Evolutionary conservation across 2,329 filamentous ascomycete species (phyloP), one percentile per base, ranked within the genome.

Genomic region (Alternaria panax): DNA sequence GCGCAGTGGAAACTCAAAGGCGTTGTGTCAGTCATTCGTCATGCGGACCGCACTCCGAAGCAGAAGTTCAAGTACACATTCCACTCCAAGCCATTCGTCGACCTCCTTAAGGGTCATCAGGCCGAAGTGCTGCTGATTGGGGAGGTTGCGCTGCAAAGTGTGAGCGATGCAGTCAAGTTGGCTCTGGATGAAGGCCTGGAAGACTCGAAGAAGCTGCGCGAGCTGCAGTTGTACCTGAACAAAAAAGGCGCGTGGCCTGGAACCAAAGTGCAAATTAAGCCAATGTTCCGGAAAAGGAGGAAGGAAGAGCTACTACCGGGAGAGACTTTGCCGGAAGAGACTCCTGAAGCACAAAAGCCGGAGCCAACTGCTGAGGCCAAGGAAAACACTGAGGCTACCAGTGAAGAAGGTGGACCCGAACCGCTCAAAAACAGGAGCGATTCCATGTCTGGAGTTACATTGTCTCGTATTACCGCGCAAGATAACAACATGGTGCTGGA

Each of bases 1-100:
- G 93, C 96, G 73, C 92, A 95, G 11, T 99, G 95, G 95, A 98
- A 97, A 78, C 83, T 99, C 52, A 99, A 99, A 80, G 95, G 95
- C 12, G 93, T 99, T 80, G 94, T 99, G 0, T 94, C 93, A 2
- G 95, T 99, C 16, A 93, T 99, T 66, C 88, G 95, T 27, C 95
- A 99, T 78, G 96, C 96, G 3, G 95, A 99, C 80, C 90, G 95
- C 57, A 99, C 95, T 1, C 95, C 95, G 2, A 99, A 99, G 80
- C 95, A 99, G 73, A 99, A 99, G 77, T 97, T 97, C 84, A 99
- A 99, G 77, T 99, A 98, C 72, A 99, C 95, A 0, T 98, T 99
- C 71, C 95, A 99, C 74, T 96, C 93, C 0, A 92, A 93, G 63
- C 95, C 95, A 0, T 99, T 99, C 73, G 93, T 99, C 64, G 92